These are phyloP conservation scores for Barbatosphaeria neglecta DNA, from an alignment of 495 filamentous ascomycete species.

Conservation along the genomic window DNA sequence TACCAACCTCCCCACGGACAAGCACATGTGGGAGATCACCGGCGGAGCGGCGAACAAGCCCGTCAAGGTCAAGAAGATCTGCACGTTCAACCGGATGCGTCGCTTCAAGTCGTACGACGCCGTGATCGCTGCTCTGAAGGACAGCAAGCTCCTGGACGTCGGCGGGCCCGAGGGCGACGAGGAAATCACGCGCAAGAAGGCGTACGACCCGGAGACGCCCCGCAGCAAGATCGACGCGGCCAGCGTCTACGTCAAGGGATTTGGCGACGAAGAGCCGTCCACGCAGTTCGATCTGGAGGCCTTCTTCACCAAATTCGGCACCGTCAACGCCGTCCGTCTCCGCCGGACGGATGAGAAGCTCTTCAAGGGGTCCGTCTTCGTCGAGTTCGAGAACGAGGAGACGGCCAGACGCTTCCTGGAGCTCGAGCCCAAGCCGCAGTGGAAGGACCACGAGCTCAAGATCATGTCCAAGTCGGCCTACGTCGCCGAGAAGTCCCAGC, in stretches of 20 bases:
- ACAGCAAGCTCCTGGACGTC: constrained; percentile 55
- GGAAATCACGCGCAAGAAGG: constrained; percentile 59
- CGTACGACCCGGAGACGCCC: constrained; percentile 34
- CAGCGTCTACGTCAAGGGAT: constrained; percentile 62
- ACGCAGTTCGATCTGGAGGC: constrained; percentile 87
- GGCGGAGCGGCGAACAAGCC: constrained; percentile 68
- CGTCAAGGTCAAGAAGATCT: constrained; percentile 61
- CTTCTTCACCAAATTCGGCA: constrained; percentile 76
- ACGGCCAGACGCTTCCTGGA: constrained; percentile 64
- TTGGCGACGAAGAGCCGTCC: constrained; percentile 61
- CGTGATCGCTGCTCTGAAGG: constrained; percentile 69
- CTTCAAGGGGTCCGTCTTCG: constrained; percentile 94
- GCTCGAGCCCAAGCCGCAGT: constrained; percentile 70
- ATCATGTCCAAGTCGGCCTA: constrained; percentile 87
- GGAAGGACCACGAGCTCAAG: constrained; percentile 56
- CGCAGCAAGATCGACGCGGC: constrained; percentile 19
- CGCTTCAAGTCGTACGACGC: constrained; percentile 75
- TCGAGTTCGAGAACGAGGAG: constrained; percentile 73
- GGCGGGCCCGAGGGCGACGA: constrained; percentile 48
- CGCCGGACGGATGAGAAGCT: constrained; percentile 53
- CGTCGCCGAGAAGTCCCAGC: constrained; percentile 59
- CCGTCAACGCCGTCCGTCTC: constrained; percentile 73
- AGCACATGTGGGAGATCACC: constrained; percentile 67
- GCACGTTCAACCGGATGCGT: constrained; percentile 86
- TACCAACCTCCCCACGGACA: constrained; percentile 78